These are phyloP conservation scores for Cercospora sp. DNA, from an alignment of 2,329 filamentous ascomycete species.

Conservation along the genomic window DNA sequence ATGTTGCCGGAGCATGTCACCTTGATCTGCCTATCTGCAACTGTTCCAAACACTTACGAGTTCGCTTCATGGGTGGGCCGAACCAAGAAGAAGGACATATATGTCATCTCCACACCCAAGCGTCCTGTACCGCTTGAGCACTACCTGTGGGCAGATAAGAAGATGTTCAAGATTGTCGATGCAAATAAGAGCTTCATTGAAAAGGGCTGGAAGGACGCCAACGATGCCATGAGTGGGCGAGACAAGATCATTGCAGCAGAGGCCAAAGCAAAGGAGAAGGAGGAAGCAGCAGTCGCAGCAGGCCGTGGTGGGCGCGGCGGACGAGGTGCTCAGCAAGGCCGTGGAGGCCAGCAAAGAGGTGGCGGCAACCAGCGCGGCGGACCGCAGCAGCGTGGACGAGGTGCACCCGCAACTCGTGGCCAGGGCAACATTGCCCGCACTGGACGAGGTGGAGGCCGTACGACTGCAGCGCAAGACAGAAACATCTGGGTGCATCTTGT, in stretches of 20 bases:
- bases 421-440: slow-evolving; percentile 86
- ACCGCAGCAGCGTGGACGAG: slow-evolving; percentile 56
- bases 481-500: slow-evolving; percentile 97
- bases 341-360: slow-evolving; percentile 53
- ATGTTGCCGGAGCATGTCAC: slow-evolving; percentile 98
- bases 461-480: slow-evolving; percentile 89
- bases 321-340: slow-evolving; percentile 51
- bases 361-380: slow-evolving; percentile 49
- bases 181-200: slow-evolving; percentile 89
- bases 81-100: slow-evolving; percentile 98
- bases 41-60: slow-evolving; percentile 94
- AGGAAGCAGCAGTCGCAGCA: slow-evolving; percentile 48
- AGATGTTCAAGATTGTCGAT: slow-evolving; percentile 91
- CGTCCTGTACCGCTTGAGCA: slow-evolving; percentile 92
- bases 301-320: slow-evolving; percentile 56
- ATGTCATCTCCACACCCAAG: slow-evolving; percentile 96
- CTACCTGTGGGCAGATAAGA: slow-evolving; percentile 89
- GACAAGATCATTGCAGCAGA: slow-evolving; percentile 66
- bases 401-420: slow-evolving; percentile 56
- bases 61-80: slow-evolving; percentile 98
- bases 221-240: slow-evolving; percentile 75
- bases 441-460: slow-evolving; percentile 80
- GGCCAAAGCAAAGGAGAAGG: slow-evolving; percentile 51
- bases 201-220: slow-evolving; percentile 91
- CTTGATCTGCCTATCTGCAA: slow-evolving; percentile 90